Percentiles rank a stretch among this genome's conserved stretches.
Conservation (phyloP, 2,329 filamentous ascomycete genomes). For the Pseudogymnoascus sp. region DNA sequence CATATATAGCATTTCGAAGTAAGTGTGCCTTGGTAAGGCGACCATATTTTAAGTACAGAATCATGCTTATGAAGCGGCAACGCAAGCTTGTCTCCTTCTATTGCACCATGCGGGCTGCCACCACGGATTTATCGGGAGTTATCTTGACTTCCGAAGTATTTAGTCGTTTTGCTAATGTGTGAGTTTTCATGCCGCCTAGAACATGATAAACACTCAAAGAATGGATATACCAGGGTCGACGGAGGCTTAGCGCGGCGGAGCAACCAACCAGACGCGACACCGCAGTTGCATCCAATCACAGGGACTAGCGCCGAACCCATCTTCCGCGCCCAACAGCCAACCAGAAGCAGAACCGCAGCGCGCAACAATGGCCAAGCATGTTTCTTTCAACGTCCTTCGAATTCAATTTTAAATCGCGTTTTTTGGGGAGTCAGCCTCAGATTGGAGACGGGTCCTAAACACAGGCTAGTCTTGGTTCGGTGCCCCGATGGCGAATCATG, state of each 20-base stretch:
- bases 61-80: neutral
- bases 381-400: neutral
- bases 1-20: slow-evolving; percentile 13
- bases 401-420: neutral
- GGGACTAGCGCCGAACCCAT: neutral
- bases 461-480: neutral
- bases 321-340: slow-evolving; percentile 9
- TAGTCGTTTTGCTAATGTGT: neutral
- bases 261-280: neutral
- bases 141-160: neutral
- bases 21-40: neutral
- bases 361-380: neutral
- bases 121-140: neutral
- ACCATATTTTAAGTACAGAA: neutral
- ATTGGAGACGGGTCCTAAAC: neutral
- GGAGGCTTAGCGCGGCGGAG: neutral
- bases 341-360: slow-evolving; percentile 10
- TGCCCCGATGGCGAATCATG: neutral
- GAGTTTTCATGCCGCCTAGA: neutral
- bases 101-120: neutral
- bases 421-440: neutral
- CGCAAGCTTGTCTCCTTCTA: neutral
- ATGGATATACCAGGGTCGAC: neutral
- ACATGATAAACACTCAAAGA: neutral
- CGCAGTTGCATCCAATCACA: slow-evolving; percentile 13